Conservation (phyloP, 768 basidiomycete genomes). For the Tephrocybe sp. region DNA sequence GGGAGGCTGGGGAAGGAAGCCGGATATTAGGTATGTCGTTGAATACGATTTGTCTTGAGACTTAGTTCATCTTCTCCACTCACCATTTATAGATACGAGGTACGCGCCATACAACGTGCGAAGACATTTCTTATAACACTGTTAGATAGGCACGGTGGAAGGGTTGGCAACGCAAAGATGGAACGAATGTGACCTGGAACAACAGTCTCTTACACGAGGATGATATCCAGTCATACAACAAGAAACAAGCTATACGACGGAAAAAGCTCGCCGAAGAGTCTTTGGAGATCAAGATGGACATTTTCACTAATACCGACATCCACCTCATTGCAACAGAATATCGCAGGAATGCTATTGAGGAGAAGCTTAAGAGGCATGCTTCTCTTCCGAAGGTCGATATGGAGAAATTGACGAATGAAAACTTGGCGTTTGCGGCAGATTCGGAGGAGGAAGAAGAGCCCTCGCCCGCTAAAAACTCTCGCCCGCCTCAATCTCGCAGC, state of each 20-base stretch:
- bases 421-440: background rate
- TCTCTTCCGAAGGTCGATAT: background rate
- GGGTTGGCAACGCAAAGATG: slow-evolving; percentile 49
- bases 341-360: slow-evolving; percentile 43
- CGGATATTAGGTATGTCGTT: slow-evolving; percentile 27
- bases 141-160: slow-evolving; percentile 50
- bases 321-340: slow-evolving; percentile 44
- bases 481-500: background rate
- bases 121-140: background rate
- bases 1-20: slow-evolving; percentile 21
- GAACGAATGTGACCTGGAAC: slow-evolving; percentile 58
- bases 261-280: slow-evolving; percentile 25
- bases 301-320: slow-evolving; percentile 40
- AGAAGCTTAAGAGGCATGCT: slow-evolving; percentile 33
- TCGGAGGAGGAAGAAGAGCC: background rate
- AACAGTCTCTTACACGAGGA: slow-evolving; percentile 18
- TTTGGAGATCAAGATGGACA: slow-evolving; percentile 41
- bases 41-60: no score
- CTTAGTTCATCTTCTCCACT: no score
- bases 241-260: slow-evolving; percentile 30
- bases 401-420: background rate
- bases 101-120: slow-evolving; percentile 8
- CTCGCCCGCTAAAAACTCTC: background rate
- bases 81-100: no score
- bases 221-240: slow-evolving; percentile 32